Conservation (phyloP, 345 rosid species). For the Sonneratia alba region DNA sequence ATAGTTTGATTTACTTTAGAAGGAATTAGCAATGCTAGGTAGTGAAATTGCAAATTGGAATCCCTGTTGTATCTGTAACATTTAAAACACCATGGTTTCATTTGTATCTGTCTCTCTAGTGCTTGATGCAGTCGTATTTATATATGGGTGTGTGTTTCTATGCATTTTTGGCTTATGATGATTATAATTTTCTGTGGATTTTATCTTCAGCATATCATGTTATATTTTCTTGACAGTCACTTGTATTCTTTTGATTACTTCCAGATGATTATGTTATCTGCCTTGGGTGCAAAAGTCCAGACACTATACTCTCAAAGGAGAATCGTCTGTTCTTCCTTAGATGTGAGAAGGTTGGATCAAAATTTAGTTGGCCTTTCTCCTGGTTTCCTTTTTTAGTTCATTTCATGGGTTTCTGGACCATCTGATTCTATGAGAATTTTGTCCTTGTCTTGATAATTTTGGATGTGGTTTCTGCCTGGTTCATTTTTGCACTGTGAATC, state of each 20-base stretch:
- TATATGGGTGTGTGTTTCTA: not conserved
- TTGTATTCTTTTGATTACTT: not conserved
- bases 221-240: not conserved
- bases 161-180: not conserved
- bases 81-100: not conserved
- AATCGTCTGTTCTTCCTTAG: slow-evolving; percentile 53
- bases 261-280: slow-evolving; percentile 66
- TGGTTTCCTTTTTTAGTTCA: not conserved
- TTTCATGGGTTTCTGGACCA: not conserved
- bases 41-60: slow-evolving; percentile 20
- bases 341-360: slow-evolving; percentile 27
- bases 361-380: not conserved
- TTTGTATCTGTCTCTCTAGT: not conserved
- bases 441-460: too few relatives aligned
- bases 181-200: not conserved
- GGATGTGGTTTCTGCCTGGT: too few relatives aligned
- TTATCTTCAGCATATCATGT: not conserved
- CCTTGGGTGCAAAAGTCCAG: slow-evolving; percentile 71
- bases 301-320: slow-evolving; percentile 61
- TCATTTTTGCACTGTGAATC: not conserved
- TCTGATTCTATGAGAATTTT: not conserved
- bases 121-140: slow-evolving; percentile 11
- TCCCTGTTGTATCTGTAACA: not conserved
- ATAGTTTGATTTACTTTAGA: not conserved
- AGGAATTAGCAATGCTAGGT: slow-evolving; percentile 19